Evolutionary conservation across 2,329 filamentous ascomycete genomes (phyloP), one percentile per base, ranked within the genome.

Genomic region (Trichoderma gracile): DNA sequence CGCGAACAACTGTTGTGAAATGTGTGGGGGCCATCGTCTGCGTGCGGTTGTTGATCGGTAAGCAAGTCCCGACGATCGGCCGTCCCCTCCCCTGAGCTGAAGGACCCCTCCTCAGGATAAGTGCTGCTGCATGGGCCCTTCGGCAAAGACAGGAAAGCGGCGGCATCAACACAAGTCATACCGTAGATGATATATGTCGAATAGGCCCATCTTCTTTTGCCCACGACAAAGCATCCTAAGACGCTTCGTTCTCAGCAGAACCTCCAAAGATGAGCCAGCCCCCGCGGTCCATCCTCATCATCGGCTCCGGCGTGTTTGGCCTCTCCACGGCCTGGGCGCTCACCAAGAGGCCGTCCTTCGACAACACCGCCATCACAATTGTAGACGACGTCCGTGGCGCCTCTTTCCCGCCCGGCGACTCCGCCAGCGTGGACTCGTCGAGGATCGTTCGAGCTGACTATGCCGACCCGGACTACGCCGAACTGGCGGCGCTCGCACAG

Each of bases 361-460:
- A 80, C 67, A 66, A 76, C 61, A 82, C 83, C 46, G 73, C 76
- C 60, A 86, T 90, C 74, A 87, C 85, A 17, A 70, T 89, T 57
- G 76, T 90, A 64, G 84, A 89, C 74, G 80, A 85, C 63, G 81
- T 80, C 5, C 75, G 79, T 2, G 76, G 77, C 23, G 42, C 21
- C 27, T 82, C 88, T 43, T 88, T 89, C 71, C 86, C 86, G 2
- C 80, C 85, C 7, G 77, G 80, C 49, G 86, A 89, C 70, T 81
- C 82, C 64, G 82, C 86, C 57, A 86, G 83, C 68, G 82, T 88
- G 71, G 87, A 89, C 76, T 81, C 81, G 4, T 88, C 86, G 15
- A 84, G 87, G 68, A 87, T 89, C 69, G 81, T 89, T 68, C 82
- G 87, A 64, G 78, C 85, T 57, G 94, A 98, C 81, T 98, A 98